phyloP scores from a whole-genome alignment of 2,329 filamentous ascomycete species.

The Furcasterigmium furcatum region DNA sequence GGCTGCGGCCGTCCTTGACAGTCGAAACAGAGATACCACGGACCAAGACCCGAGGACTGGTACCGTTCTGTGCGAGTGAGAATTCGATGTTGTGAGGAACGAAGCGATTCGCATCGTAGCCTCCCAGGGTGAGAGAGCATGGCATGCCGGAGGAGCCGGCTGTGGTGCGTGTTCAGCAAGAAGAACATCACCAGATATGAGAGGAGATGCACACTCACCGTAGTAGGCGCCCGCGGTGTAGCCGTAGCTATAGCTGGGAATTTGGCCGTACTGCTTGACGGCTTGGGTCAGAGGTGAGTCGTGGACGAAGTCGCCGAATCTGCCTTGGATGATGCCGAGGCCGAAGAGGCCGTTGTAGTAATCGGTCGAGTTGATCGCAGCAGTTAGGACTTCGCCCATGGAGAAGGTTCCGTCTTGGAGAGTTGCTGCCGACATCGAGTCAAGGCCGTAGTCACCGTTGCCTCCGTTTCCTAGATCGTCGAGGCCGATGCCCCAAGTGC shows the following conservation, averaged over 20 bases:
- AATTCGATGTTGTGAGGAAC: conserved; percentile 59
- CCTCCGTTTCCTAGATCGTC: conserved; percentile 54
- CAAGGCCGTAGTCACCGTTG: conserved; percentile 63
- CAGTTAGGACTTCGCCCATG: conserved; percentile 44
- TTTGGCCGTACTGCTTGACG: conserved; percentile 54
- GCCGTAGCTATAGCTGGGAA: conserved; percentile 71
- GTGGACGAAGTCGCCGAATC: conserved; percentile 45
- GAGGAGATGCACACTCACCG: conserved; percentile 38
- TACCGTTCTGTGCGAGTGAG: conserved; percentile 47
- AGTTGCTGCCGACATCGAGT: conserved; percentile 39
- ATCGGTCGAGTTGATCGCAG: conserved; percentile 51
- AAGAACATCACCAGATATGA: background rate
- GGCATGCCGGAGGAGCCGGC: conserved; percentile 36
- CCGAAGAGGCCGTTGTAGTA: conserved; percentile 55
- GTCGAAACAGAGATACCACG: conserved; percentile 49
- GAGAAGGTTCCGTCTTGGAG: conserved; percentile 31
- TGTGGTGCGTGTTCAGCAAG: conserved; percentile 21
- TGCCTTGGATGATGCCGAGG: conserved; percentile 51
- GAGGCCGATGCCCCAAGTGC: conserved; percentile 57
- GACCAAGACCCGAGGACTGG: conserved; percentile 57
- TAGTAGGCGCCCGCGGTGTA: conserved; percentile 76
- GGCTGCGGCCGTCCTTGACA: conserved; percentile 23
- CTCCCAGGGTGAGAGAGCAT: conserved; percentile 64
- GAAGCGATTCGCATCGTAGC: conserved; percentile 64
- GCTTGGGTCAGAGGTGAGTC: conserved; percentile 52